Base-by-base conservation (phyloP, 2,329 filamentous ascomycete species). In the Conoideocrella luteorostrata region DNA sequence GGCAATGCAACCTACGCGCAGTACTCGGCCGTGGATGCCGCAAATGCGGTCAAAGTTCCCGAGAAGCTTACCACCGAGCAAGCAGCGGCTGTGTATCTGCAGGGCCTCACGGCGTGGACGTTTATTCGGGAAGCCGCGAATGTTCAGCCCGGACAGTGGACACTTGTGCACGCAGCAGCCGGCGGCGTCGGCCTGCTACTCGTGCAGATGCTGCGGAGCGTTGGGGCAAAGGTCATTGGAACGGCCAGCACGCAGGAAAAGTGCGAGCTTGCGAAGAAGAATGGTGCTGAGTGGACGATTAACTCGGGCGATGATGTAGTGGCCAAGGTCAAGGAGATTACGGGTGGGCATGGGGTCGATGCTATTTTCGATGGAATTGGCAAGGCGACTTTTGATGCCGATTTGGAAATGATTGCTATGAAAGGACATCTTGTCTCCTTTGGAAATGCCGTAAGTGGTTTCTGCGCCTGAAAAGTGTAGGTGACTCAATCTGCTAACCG, bases 301-400 rank as follows among this genome's bases (percentile, higher is more conserved):
- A 83, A 87, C 60, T 91, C 89, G 52, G 44, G 50, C 15, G 80
- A 82, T 38, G 71, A 75, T 49, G 68, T 84, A 20, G 75, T 76
- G 45, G 64, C 62, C 29, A 71, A 76, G 58, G 81, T 88, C 5
- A 69, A 74, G 55, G 75, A 85, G 59, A 80, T 87, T 39, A 95
- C 88, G 0, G 77, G 71, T 2, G 84, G 84, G 0, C 68, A 80
- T 47, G 90, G 90, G 7, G 82, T 84, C 3, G 77, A 80, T 50
- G 88, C 83, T 9, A 84, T 95, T 22, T 94, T 88, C 59, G 89
- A 95, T 60, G 86, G 86, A 5, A 87, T 95, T 3, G 90, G 89
- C 11, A 88, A 88, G 68, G 74, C 75, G 39, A 95, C 90, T 0
- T 95, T 93, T 66, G 87, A 95, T 53, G 72, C 78, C 17, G 84